Evolutionary conservation across 1,284 basidiomycete species (phyloP), one percentile per base, ranked within the genome.

Genomic region (Tilletiopsis washingtonensis): DNA sequence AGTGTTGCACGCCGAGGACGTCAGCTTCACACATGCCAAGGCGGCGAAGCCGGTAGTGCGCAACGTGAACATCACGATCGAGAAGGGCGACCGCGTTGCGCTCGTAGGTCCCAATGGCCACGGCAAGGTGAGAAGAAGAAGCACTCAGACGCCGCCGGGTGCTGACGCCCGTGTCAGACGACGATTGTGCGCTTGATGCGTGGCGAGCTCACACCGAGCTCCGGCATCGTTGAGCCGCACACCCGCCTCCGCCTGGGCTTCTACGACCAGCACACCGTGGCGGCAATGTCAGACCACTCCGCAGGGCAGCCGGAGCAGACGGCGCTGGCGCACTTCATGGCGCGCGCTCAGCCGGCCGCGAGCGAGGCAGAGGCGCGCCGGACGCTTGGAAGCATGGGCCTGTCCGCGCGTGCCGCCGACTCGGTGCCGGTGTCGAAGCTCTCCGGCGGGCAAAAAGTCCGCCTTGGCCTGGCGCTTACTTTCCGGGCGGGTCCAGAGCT

Each of bases 181-280:
- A 67, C 64, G 23, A 43, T 67, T 5, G 45, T 64, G 19, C 73
- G 81, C 51, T 71, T 83, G 19, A 76, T 84, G 21, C 75, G 80
- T 1, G 81, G 81, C 2, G 76, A 65, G 3, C 70, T 83, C 3
- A 63, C 73, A 11, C 80, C 82, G 0, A 75, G 75, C 2, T 75
- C 73, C 3, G 85, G 85, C 1, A 77, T 70, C 6, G 77, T 84
- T 15, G 76, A 74, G n/a, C 77, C 77, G 15, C 83, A 85, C 59
- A 77, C 82, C 0, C 73, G 77, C 2, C 76, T 81, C 9, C 76
- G 76, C 37, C 78, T 86, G 25, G 82, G 80, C 1, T 72, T 76
- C 57, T 77, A 75, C 52, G 64, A 64, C 3, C 77, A 77, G 49
- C 71, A 75, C 52, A 71, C 70, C n/a, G 70, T 76, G 54, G 74